Base-by-base conservation (phyloP, 371 early-diverging fungal genomes). In the Umbelopsis sp. region DNA sequence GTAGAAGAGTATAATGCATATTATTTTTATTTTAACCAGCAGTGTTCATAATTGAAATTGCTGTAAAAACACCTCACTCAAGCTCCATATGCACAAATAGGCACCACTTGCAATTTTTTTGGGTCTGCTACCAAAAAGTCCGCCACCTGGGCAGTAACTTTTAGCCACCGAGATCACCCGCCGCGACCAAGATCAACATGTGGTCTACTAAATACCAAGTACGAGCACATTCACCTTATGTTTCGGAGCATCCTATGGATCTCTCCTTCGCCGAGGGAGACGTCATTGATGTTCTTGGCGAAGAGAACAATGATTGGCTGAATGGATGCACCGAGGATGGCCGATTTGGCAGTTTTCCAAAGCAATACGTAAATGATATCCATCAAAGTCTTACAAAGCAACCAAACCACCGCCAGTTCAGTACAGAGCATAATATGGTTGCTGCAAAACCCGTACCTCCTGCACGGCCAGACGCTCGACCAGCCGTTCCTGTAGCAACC, bases 261-360 rank as follows among this genome's bases (percentile, higher is more conserved):
- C 41, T 67, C 3, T 67, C 52, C 5, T 67, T 67, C 38, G 20
- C 29, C 8, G 24, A 44, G 18, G 67, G 67, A 37, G 53, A 50
- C 1, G 8, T 44, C 38, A 67, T 67, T 24, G 52, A 67, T 20
- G 67, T 67, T n/a, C 32, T 67, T 16, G 67, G 52, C 35, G 53
- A 38, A 44, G 67, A 67, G 38, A 67, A 20, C 16, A 53, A 20
- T 20, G 67, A 53, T 50, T 67, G 67, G 67, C 18, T 52, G 22
- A 67, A 67, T 38, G 67, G 67, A 22, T 29, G 51, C 12, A 52
- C 52, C 20, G 35, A 57, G 35, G 8, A 20, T n/a, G 67, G 67
- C 52, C 46, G 25, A n/a, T 67, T 67, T 41, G 67, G 67, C 9
- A 67, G 67, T 38, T 67, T 67, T 22, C 67, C 67, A 10, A 38